Conservation (phyloP, 331 rosid species). For the Cydonia oblonga region DNA sequence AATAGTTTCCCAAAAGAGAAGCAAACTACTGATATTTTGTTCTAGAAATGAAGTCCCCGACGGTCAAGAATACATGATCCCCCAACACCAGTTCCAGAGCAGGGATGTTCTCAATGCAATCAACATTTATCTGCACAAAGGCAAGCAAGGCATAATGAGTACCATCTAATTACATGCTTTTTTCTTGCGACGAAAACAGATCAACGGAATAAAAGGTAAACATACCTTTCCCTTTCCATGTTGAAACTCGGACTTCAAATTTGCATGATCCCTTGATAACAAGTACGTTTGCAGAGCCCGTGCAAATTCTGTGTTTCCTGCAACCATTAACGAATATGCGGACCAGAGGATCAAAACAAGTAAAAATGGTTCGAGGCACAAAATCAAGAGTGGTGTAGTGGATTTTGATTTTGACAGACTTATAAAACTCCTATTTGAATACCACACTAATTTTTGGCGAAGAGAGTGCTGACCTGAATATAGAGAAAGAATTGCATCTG, state of each 20-base stretch:
- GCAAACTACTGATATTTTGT: constrained; percentile 12
- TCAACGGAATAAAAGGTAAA: background rate
- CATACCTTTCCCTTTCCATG: constrained; percentile 71
- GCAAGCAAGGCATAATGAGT: background rate
- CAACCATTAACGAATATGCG: constrained; percentile 3
- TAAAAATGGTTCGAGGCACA: background rate
- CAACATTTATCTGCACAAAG: constrained; percentile 41
- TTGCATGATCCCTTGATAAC: constrained; percentile 58
- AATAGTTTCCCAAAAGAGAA: background rate
- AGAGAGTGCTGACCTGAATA: constrained; percentile 41
- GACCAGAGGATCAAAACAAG: background rate
- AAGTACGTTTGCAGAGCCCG: constrained; percentile 43
- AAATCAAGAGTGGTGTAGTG: no score
- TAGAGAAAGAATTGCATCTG: constrained; percentile 28
- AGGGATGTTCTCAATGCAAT: constrained; percentile 49
- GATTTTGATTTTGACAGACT: background rate
- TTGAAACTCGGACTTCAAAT: constrained; percentile 67
- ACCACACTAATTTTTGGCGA: background rate
- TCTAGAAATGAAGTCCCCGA: constrained; percentile 38
- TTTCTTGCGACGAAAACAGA: background rate
- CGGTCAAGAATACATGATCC: constrained; percentile 50
- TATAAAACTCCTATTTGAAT: background rate
- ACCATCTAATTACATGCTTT: background rate
- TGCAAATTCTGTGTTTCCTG: constrained; percentile 55
- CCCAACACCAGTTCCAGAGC: constrained; percentile 42